Evolutionary conservation across 345 rosid species (phyloP).

Genomic region (Xanthoceras sorbifolium): DNA sequence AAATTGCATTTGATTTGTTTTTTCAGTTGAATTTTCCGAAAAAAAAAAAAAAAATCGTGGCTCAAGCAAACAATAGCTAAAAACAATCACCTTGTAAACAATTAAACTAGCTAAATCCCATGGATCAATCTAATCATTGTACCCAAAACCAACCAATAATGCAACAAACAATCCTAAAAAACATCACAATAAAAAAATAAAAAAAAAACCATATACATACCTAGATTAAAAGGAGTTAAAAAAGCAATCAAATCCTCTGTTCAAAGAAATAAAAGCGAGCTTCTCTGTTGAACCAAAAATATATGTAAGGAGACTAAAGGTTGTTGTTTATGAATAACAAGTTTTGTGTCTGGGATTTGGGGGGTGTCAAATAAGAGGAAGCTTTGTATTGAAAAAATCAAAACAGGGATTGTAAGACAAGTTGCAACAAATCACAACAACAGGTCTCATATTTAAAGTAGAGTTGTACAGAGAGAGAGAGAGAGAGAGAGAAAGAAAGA

Average conservation of each 20-base stretch:
- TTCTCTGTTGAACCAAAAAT: neutral
- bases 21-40: constrained; percentile 11
- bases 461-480: constrained; percentile 10
- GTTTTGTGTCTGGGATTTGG: neutral
- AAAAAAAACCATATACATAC: constrained; percentile 28
- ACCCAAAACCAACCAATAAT: neutral
- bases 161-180: neutral
- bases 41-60: neutral
- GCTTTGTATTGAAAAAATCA: constrained; percentile 8
- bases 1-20: constrained; percentile 1
- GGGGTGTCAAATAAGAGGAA: constrained; percentile 18
- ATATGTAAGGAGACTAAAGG: neutral
- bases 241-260: constrained; percentile 7
- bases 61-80: neutral
- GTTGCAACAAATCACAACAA: constrained; percentile 20
- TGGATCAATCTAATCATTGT: constrained; percentile 6
- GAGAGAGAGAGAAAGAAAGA: constrained; percentile 6
- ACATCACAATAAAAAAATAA: too few species aligned
- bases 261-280: neutral
- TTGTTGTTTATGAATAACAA: neutral
- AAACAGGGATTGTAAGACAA: constrained; percentile 8
- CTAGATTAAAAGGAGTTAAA: constrained; percentile 19
- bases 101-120: neutral
- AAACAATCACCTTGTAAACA: neutral
- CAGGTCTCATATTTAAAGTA: constrained; percentile 32